Evolutionary conservation across 352 stramenopile genomes (phyloP).

Genomic region (Peronospora belbahrii): DNA sequence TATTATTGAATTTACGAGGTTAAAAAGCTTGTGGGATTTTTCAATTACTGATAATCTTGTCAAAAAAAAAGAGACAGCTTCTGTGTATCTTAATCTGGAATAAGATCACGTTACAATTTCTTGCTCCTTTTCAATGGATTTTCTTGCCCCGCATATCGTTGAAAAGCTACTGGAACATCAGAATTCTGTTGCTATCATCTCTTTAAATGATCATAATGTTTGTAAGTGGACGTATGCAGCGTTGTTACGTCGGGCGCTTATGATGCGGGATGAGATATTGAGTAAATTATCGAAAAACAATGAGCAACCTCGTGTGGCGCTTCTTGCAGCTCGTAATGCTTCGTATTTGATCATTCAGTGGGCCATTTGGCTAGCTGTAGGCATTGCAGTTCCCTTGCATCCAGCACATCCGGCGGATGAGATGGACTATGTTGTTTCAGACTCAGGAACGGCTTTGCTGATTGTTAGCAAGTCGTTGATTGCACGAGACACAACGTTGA

Average conservation of each 20-base stretch:
- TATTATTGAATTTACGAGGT: too few relatives aligned
- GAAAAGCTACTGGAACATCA: constrained; percentile 25
- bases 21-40: too few relatives aligned
- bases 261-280: constrained; percentile 28
- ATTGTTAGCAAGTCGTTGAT: constrained; percentile 42
- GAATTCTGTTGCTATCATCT: constrained; percentile 13
- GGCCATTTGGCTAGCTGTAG: constrained; percentile 66
- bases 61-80: too few relatives aligned
- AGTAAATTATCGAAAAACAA: constrained; percentile 1
- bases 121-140: background rate
- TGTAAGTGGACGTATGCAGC: constrained; percentile 41
- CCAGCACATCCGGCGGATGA: constrained; percentile 46
- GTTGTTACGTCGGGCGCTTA: constrained; percentile 28
- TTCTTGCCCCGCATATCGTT: constrained; percentile 21
- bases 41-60: too few relatives aligned
- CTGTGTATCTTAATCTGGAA: too few relatives aligned
- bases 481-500: constrained; percentile 10
- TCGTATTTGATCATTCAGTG: constrained; percentile 66
- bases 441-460: constrained; percentile 41
- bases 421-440: constrained; percentile 65
- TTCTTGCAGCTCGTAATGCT: constrained; percentile 35
- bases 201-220: constrained; percentile 1
- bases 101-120: too few relatives aligned
- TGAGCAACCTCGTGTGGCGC: constrained; percentile 30
- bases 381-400: constrained; percentile 60